Percentiles rank a stretch among this genome's conserved stretches.
phyloP scores from a whole-genome alignment of 345 rosid genomes.

The Lumnitzera racemosa region DNA sequence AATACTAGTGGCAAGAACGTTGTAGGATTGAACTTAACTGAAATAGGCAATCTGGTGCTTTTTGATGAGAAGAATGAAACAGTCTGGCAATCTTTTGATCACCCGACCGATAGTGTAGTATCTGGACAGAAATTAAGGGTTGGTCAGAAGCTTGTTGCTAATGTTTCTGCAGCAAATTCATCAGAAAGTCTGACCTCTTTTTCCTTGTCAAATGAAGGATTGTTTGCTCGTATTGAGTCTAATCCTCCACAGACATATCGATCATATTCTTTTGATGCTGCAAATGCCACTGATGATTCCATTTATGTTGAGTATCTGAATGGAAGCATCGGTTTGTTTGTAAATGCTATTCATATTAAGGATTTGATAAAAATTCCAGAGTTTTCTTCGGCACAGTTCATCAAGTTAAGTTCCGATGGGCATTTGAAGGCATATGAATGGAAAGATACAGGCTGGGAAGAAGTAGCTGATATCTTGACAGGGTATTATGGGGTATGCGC shows the following conservation, averaged over 20 bases:
- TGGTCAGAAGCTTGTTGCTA: conserved; percentile 15
- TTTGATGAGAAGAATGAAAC: background rate
- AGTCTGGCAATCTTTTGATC: conserved; percentile 20
- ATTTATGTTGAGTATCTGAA: no score
- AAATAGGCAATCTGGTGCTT: conserved; percentile 11
- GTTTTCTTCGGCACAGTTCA: no score
- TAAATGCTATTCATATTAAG: no score
- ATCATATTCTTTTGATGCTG: conserved; percentile 5
- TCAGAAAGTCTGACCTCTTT: conserved; percentile 12
- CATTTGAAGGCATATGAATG: conserved; percentile 2
- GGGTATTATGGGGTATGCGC: conserved; percentile 5
- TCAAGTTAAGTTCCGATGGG: no score
- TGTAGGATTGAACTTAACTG: conserved; percentile 4
- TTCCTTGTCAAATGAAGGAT: conserved; percentile 6
- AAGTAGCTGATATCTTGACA: conserved; percentile 6
- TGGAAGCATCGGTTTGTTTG: no score
- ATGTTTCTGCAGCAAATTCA: conserved; percentile 7
- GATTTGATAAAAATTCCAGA: no score
- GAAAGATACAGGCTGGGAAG: background rate
- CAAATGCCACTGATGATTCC: no score
- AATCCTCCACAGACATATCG: conserved; percentile 9
- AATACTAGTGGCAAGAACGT: conserved; percentile 4
- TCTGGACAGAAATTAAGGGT: conserved; percentile 7
- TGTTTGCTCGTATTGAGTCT: conserved; percentile 11
- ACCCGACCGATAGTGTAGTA: conserved; percentile 17